phyloP scores from a whole-genome alignment of 2,329 filamentous ascomycete genomes.

The Arthroderma sp. region DNA sequence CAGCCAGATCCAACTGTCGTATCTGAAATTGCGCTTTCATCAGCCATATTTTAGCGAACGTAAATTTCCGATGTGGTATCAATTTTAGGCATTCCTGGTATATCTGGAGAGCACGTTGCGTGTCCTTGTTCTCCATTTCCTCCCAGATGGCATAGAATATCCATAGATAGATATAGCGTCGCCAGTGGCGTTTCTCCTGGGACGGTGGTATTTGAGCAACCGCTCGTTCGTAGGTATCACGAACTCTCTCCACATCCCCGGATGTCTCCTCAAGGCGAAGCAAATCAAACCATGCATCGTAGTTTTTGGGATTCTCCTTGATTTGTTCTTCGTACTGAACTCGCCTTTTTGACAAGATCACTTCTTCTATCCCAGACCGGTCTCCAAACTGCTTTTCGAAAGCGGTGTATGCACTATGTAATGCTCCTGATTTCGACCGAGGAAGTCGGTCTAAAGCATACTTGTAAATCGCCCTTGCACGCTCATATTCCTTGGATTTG shows the following conservation, averaged over 20 bases:
- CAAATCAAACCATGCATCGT: slow-evolving; percentile 95
- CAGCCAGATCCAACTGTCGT: slow-evolving; percentile 65
- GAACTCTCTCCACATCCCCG: slow-evolving; percentile 67
- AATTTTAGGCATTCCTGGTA: slow-evolving; percentile 79
- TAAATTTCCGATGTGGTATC: slow-evolving; percentile 92
- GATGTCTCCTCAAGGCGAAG: slow-evolving; percentile 78
- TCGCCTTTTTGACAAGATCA: slow-evolving; percentile 84
- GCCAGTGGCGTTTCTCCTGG: slow-evolving; percentile 93
- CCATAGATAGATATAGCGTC: slow-evolving; percentile 95
- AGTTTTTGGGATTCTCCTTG: slow-evolving; percentile 89
- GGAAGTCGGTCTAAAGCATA: slow-evolving; percentile 87
- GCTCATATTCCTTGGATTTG: slow-evolving; percentile 88
- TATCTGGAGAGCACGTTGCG: slow-evolving; percentile 69
- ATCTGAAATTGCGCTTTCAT: slow-evolving; percentile 89
- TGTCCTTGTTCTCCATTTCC: slow-evolving; percentile 70
- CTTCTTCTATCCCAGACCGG: slow-evolving; percentile 82
- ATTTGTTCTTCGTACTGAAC: slow-evolving; percentile 91
- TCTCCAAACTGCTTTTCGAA: slow-evolving; percentile 99
- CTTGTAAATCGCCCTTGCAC: slow-evolving; percentile 88
- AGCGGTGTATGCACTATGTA: slow-evolving; percentile 90
- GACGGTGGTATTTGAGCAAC: slow-evolving; percentile 92
- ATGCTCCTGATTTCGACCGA: slow-evolving; percentile 65
- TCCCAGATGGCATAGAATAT: slow-evolving; percentile 95
- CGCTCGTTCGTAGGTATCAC: slow-evolving; percentile 88
- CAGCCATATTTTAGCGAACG: slow-evolving; percentile 93